These are phyloP conservation scores for Rhizoclosmatium hyalinum DNA, from an alignment of 371 early-diverging fungal species.

Conservation along the genomic window DNA sequence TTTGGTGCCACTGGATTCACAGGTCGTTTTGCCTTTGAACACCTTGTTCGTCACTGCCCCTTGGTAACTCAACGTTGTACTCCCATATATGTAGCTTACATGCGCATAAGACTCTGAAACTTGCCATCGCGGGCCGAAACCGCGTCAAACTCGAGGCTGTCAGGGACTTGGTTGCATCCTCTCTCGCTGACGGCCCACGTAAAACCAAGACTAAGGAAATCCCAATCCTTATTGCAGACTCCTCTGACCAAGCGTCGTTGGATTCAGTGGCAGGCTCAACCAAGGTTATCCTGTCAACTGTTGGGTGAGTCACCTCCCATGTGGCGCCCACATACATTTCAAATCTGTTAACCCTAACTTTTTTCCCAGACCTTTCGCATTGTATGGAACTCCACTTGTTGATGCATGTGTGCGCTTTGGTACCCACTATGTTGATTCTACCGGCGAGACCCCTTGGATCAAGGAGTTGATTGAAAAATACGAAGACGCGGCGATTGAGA, in stretches of 20 bases:
- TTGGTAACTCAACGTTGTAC: neutral
- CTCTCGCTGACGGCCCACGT: neutral
- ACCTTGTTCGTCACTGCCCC: constrained; percentile 21
- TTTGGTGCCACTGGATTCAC: constrained; percentile 89
- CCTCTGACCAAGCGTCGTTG: constrained; percentile 59
- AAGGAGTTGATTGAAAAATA: constrained; percentile 71
- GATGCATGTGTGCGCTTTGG: constrained; percentile 79
- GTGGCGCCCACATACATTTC: neutral
- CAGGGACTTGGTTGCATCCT: constrained; percentile 22
- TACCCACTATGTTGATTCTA: constrained; percentile 92
- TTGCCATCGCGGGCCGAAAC: constrained; percentile 78
- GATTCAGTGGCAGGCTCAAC: constrained; percentile 68
- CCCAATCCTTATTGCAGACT: constrained; percentile 70
- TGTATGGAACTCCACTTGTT: constrained; percentile 76
- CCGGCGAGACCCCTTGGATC: constrained; percentile 85
- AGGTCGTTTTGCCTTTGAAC: constrained; percentile 70
- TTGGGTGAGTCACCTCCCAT: constrained; percentile 54
- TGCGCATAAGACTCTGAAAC: constrained; percentile 30
- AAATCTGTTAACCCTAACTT: neutral
- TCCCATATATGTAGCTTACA: neutral
- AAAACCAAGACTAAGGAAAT: constrained; percentile 38
- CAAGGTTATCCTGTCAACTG: constrained; percentile 83
- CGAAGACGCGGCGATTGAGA: constrained; percentile 70
- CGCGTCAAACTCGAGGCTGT: constrained; percentile 61
- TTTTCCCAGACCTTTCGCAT: constrained; percentile 40